Percentiles rank a stretch among this genome's conserved stretches.
Evolutionary conservation across 805 yeast genomes (phyloP).

Genomic region (Metschnikowia picachoensis): DNA sequence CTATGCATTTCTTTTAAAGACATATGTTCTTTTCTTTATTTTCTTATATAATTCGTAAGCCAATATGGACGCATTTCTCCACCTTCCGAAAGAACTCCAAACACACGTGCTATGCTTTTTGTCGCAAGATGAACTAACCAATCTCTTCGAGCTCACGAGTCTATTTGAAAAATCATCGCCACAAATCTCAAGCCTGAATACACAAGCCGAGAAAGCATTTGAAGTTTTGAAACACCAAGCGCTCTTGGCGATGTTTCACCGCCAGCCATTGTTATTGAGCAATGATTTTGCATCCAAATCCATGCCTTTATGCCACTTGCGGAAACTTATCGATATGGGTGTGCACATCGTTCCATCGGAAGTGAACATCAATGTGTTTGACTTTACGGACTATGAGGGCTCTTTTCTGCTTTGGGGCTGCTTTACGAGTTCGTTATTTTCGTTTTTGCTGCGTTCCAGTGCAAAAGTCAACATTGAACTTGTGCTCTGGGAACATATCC

Average conservation of each 20-base stretch:
- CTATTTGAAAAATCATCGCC: background rate
- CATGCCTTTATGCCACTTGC: conserved; percentile 14
- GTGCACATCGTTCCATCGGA: conserved; percentile 21
- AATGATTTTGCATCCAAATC: conserved; percentile 8
- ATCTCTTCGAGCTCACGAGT: conserved; percentile 13
- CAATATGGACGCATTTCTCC: conserved; percentile 12
- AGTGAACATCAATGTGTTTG: conserved; percentile 16
- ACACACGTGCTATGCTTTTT: conserved; percentile 14
- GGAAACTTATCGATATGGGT: conserved; percentile 17
- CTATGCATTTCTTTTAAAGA: background rate
- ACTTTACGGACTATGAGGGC: conserved; percentile 8
- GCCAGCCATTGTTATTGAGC: conserved; percentile 11
- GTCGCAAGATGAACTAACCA: conserved; percentile 13
- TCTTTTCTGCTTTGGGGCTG: conserved; percentile 7
- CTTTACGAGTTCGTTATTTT: conserved; percentile 9
- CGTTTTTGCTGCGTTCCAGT: conserved; percentile 13
- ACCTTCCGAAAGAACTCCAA: conserved; percentile 19
- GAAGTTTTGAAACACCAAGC: conserved; percentile 14
- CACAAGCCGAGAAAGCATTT: background rate
- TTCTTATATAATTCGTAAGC: background rate
- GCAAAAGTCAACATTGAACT: conserved; percentile 17
- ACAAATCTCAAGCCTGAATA: background rate
- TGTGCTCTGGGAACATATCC: conserved; percentile 10
- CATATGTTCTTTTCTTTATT: background rate
- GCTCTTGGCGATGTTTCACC: conserved; percentile 11